Base-by-base conservation (phyloP, 805 yeast species). In the Kuraishia borneana region DNA sequence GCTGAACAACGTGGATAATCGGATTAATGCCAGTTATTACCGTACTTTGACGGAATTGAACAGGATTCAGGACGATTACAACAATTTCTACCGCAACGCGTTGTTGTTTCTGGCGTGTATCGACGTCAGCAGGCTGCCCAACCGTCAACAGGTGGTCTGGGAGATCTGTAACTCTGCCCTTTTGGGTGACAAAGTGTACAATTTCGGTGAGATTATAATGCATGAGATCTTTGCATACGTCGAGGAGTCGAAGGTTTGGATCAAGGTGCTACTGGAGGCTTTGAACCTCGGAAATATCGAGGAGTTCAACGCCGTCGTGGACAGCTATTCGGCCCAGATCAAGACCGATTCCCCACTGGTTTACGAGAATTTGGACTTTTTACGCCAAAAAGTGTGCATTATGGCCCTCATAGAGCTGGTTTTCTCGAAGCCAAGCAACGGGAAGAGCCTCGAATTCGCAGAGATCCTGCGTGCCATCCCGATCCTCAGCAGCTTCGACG, bases 191-290 rank as follows among this genome's bases (percentile, higher is more conserved):
- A 77, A 73, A 48, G 83, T 89, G 46, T 92, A 85, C 65, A 92
- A 89, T 61, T 92, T 92, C 57, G 97, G 97, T 34, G 98, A 92
- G 60, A 70, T 92, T 42, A 69, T 92, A 40, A 75, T 87, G 54
- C 97, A 89, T 57, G 95, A 92, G 30, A 76, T 89, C 31, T 70
- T 87, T 55, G 52, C 61, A 28, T 56, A 64, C 26, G 66, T 81
- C 28, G 42, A 53, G 16, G 60, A 60, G 19, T 65, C 61, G 34
- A 55, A 71, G 27, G 61, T 62, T 30, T 85, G 95, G 95, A 61
- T 92, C 40, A 71, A 75, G 41, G 70, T 78, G 32, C 59, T 88
- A 41, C 65, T 92, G 34, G 62, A 73, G 39, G 67, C 81, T 18
- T 65, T 92, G 47, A 85, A 87, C 51, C 59, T 74, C 13, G 96